Conservation (phyloP, 345 rosid genomes). For the Eucalyptus camaldulensis region DNA sequence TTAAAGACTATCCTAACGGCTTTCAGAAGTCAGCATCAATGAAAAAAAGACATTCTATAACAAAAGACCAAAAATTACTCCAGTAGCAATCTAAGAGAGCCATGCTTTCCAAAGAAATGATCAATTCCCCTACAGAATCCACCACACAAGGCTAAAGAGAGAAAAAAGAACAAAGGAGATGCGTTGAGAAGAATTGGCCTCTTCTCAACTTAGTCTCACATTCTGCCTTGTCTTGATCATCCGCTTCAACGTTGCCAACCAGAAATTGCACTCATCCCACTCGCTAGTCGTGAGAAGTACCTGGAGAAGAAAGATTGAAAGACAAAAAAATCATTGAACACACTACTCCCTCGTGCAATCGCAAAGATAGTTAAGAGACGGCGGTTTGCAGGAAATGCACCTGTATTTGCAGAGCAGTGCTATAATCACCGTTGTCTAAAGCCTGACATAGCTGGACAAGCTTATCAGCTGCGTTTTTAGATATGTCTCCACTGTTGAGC, state of each 20-base stretch:
- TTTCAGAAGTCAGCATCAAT: background rate
- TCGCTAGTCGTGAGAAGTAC: slow-evolving; percentile 87
- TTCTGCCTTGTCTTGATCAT: slow-evolving; percentile 89
- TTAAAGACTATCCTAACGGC: background rate
- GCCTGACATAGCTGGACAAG: slow-evolving; percentile 88
- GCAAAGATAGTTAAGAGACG: background rate
- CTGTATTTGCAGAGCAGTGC: slow-evolving; percentile 89
- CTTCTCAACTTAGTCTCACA: slow-evolving; percentile 42
- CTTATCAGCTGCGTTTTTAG: slow-evolving; percentile 85
- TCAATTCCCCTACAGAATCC: background rate
- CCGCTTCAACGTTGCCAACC: slow-evolving; percentile 86
- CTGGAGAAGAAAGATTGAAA: slow-evolving; percentile 7
- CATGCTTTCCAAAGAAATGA: background rate
- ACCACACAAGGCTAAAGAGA: background rate
- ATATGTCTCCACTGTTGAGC: slow-evolving; percentile 86
- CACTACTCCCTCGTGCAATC: background rate
- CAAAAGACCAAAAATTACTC: background rate
- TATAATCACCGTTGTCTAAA: slow-evolving; percentile 65
- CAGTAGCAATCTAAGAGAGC: background rate
- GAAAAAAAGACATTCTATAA: background rate
- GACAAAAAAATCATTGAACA: background rate
- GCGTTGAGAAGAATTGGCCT: background rate
- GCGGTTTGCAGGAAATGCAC: slow-evolving; percentile 4
- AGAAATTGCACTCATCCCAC: slow-evolving; percentile 99
- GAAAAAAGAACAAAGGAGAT: background rate